phyloP scores from a whole-genome alignment of 2,329 filamentous ascomycete species.

The Chaetothyriales sp. region DNA sequence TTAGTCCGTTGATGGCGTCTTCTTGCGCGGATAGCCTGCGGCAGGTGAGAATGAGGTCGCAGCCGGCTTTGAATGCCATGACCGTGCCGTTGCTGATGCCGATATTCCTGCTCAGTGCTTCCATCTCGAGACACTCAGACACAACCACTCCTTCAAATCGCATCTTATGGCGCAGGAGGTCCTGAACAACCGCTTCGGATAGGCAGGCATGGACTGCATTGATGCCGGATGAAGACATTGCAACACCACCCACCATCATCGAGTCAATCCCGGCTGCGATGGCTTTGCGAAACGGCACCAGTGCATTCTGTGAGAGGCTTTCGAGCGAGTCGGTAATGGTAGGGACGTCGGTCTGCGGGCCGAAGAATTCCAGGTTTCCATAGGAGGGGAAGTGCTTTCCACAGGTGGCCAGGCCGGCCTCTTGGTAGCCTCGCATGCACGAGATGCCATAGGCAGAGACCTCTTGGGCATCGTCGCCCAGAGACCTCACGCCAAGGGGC shows the following conservation, averaged over 20 bases:
- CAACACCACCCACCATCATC: conserved; percentile 91
- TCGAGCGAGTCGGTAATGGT: conserved; percentile 92
- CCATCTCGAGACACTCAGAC: conserved; percentile 93
- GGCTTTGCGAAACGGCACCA: conserved; percentile 83
- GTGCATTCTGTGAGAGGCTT: conserved; percentile 76
- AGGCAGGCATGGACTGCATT: conserved; percentile 92
- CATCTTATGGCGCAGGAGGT: conserved; percentile 71
- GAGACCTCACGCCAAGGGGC: conserved; percentile 74
- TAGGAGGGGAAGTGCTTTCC: conserved; percentile 97
- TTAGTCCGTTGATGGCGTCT: conserved; percentile 79
- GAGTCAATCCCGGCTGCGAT: conserved; percentile 75
- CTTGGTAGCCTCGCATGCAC: conserved; percentile 81
- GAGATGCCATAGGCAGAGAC: conserved; percentile 85
- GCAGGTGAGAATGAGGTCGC: conserved; percentile 78
- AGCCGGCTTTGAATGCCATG: conserved; percentile 93
- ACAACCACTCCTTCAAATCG: conserved; percentile 85
- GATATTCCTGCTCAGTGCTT: conserved; percentile 84
- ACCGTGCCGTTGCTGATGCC: conserved; percentile 94
- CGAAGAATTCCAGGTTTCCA: conserved; percentile 84
- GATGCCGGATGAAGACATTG: conserved; percentile 78
- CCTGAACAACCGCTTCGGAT: conserved; percentile 83
- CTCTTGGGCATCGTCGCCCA: conserved; percentile 85
- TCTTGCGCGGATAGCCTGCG: conserved; percentile 76
- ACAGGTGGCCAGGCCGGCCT: conserved; percentile 74
- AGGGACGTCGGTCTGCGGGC: conserved; percentile 73